Conservation (phyloP, 768 basidiomycete genomes). For the Rhizopogon vinicolor region DNA sequence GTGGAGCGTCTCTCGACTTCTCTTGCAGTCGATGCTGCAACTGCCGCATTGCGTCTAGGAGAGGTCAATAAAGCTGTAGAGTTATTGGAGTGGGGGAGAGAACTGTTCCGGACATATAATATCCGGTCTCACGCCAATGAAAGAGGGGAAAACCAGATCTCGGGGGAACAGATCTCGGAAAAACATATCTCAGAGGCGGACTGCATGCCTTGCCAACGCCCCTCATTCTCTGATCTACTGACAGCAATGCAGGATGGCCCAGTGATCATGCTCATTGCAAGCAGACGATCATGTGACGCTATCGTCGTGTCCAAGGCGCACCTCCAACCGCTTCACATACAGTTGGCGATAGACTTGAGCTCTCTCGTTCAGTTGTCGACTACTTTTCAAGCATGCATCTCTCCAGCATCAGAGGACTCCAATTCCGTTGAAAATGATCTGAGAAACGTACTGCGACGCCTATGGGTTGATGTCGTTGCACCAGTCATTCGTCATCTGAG, state of each 20-base stretch:
- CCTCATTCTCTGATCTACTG: neutral
- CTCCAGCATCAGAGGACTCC: neutral
- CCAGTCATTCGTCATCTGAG: neutral
- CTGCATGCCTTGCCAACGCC: neutral
- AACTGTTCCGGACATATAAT: neutral
- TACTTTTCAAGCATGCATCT: neutral
- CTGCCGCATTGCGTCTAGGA: neutral
- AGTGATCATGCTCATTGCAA: neutral
- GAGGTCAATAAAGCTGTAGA: neutral
- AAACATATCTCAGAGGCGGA: neutral
- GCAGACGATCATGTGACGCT: neutral
- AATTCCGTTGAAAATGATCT: neutral
- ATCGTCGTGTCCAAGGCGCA: neutral
- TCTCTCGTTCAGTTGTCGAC: neutral
- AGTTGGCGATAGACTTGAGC: neutral
- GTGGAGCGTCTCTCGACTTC: neutral
- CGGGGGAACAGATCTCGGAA: neutral
- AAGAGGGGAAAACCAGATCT: no score
- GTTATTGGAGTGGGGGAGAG: neutral
- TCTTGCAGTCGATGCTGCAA: neutral
- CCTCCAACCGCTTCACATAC: neutral
- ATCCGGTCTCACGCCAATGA: neutral
- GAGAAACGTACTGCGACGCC: neutral
- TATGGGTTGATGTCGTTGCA: slow-evolving; percentile 1
- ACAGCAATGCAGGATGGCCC: neutral